Conservation (phyloP, 768 basidiomycete genomes). For the Amanita rubescens region DNA sequence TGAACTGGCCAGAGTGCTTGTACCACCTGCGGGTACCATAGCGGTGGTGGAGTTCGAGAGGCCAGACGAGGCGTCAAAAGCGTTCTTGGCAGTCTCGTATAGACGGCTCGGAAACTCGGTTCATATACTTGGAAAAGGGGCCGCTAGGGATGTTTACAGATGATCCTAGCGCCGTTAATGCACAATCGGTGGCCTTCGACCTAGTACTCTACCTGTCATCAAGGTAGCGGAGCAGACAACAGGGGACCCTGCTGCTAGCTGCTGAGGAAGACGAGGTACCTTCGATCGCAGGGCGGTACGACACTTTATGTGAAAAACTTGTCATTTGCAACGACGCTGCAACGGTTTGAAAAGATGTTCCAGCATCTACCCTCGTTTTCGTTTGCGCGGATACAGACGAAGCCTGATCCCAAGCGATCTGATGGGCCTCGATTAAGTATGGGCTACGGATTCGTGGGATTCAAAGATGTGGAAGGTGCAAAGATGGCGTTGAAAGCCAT, state of each 20-base stretch:
- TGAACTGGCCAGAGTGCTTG: slow-evolving; percentile 56
- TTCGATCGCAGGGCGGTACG: slow-evolving; percentile 52
- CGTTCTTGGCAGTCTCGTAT: slow-evolving; percentile 81
- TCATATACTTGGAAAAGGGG: slow-evolving; percentile 91
- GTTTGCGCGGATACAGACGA: slow-evolving; percentile 88
- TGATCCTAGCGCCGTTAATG: slow-evolving; percentile 19
- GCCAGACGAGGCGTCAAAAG: slow-evolving; percentile 60
- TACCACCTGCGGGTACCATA: slow-evolving; percentile 91
- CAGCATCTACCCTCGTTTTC: slow-evolving; percentile 69
- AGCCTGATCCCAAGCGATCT: slow-evolving; percentile 75
- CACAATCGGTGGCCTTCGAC: too few species aligned
- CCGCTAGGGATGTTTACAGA: slow-evolving; percentile 76
- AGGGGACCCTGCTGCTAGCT: slow-evolving; percentile 22
- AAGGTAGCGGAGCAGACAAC: slow-evolving; percentile 39
- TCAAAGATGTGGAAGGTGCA: slow-evolving; percentile 69
- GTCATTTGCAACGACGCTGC: slow-evolving; percentile 82
- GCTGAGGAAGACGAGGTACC: slow-evolving; percentile 29
- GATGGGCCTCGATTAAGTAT: slow-evolving; percentile 63
- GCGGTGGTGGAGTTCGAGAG: slow-evolving; percentile 85
- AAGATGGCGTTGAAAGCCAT: slow-evolving; percentile 67
- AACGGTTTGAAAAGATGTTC: slow-evolving; percentile 63
- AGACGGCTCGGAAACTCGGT: slow-evolving; percentile 79
- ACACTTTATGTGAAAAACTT: slow-evolving; percentile 96
- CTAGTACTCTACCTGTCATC: neutral
- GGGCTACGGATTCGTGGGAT: slow-evolving; percentile 97